A percentile compares a stretch with the other conserved stretches of the same genome.
Conservation (phyloP, 2,329 filamentous ascomycete genomes). For the Eutypa lata region DNA sequence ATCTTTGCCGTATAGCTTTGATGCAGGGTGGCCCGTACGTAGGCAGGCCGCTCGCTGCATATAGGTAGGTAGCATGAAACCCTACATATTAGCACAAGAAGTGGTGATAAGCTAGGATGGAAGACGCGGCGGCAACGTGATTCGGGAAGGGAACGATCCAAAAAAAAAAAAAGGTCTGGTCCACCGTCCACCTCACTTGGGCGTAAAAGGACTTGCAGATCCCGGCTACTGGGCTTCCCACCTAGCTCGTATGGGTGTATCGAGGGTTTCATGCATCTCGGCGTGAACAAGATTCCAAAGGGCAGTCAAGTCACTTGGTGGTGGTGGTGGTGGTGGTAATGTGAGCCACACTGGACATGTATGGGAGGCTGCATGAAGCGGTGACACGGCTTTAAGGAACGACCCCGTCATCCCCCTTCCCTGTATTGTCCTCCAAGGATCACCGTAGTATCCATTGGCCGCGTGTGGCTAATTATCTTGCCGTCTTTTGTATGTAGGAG, state of each 20-base stretch:
- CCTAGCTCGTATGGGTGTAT: not conserved
- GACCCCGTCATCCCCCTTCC: not conserved
- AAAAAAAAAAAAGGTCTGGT: too few species aligned
- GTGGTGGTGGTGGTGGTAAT: too few species aligned
- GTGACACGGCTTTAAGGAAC: not conserved
- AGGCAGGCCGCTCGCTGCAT: not conserved
- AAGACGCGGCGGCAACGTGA: too few species aligned
- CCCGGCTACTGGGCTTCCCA: not conserved
- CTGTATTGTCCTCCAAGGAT: not conserved
- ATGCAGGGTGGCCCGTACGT: not conserved
- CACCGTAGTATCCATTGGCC: not conserved
- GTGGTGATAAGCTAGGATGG: too few species aligned
- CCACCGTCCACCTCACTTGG: not conserved
- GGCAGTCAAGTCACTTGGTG: not conserved
- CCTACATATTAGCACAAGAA: too few species aligned
- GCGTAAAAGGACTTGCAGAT: not conserved
- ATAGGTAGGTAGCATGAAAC: too few species aligned
- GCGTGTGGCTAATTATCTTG: not conserved
- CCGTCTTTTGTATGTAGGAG: not conserved
- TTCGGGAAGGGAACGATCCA: too few species aligned
- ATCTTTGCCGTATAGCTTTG: not conserved
- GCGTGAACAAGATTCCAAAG: not conserved
- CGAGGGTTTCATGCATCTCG: not conserved
- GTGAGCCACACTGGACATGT: not conserved
- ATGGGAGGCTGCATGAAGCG: not conserved